phyloP scores from a whole-genome alignment of 106 monocot species.

The Dendrobium chrysotoxum region DNA sequence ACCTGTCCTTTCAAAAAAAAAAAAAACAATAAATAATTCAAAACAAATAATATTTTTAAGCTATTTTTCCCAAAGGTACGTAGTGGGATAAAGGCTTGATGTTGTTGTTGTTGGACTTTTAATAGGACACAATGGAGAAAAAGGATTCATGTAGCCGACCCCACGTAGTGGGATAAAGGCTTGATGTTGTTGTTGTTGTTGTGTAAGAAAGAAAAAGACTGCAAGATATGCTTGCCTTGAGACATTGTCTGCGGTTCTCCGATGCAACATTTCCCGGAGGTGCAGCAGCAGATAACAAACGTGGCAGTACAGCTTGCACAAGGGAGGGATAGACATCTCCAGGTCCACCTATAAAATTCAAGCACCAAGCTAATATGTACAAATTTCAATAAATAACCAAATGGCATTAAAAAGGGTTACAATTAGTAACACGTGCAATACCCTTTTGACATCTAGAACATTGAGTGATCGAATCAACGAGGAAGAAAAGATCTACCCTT shows the following conservation, averaged over 20 bases:
- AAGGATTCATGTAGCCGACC: too few relatives aligned
- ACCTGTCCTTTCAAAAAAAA: slow-evolving; percentile 37
- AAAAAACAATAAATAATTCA: slow-evolving; percentile 4
- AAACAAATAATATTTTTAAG: neutral
- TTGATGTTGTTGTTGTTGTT: too few relatives aligned
- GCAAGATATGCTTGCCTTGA: slow-evolving; percentile 58
- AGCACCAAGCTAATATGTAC: neutral
- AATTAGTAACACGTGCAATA: slow-evolving; percentile 5
- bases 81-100: too few relatives aligned
- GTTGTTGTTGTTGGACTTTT: too few relatives aligned
- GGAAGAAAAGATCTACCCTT: slow-evolving; percentile 81
- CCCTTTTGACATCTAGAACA: slow-evolving; percentile 65
- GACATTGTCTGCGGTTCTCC: slow-evolving; percentile 90
- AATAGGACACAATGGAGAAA: too few relatives aligned
- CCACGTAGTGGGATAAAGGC: too few relatives aligned
- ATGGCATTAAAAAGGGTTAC: neutral
- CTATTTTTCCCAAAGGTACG: neutral
- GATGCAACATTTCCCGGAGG: slow-evolving; percentile 76
- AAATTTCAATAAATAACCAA: neutral
- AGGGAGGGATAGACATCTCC: slow-evolving; percentile 77
- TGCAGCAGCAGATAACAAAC: slow-evolving; percentile 68
- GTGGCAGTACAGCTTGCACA: slow-evolving; percentile 66
- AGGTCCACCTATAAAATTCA: slow-evolving; percentile 45
- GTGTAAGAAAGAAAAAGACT: neutral
- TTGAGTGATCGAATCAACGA: slow-evolving; percentile 91